These are phyloP conservation scores for Solanum habrochaites DNA, from an alignment of 257 asterid species.

Conservation along the genomic window DNA sequence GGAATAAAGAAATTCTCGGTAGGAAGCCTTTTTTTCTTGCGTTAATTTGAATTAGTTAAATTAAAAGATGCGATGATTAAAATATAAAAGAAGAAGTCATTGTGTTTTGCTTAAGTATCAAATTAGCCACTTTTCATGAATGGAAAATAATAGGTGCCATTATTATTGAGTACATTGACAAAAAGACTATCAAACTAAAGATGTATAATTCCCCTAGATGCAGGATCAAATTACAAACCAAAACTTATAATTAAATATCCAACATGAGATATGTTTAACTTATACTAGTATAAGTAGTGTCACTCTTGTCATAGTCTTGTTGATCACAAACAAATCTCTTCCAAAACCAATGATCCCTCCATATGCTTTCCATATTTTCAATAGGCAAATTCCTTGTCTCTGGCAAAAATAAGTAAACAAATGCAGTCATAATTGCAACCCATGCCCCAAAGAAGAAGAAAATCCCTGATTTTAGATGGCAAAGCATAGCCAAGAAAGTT, in stretches of 20 bases:
- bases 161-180: neutral
- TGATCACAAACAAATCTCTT: neutral
- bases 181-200: neutral
- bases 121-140: neutral
- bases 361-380: slow-evolving; percentile 29
- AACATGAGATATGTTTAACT: neutral
- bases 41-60: neutral
- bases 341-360: slow-evolving; percentile 48
- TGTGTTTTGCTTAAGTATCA: neutral
- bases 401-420: slow-evolving; percentile 23
- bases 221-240: neutral
- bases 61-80: neutral
- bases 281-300: neutral
- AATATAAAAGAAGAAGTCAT: neutral
- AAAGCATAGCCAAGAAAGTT: slow-evolving; percentile 31
- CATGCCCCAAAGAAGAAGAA: slow-evolving; percentile 45
- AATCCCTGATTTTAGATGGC: slow-evolving; percentile 33
- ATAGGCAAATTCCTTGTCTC: slow-evolving; percentile 41
- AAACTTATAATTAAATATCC: neutral
- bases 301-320: neutral
- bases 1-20: neutral
- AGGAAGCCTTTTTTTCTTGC: neutral
- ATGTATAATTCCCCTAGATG: neutral
- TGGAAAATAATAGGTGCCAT: neutral
- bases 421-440: slow-evolving; percentile 34